A percentile compares a stretch with the other conserved stretches of the same genome.
Evolutionary conservation across 176 grass and related monocot genomes (phyloP).

Genomic region (Phragmites australis): DNA sequence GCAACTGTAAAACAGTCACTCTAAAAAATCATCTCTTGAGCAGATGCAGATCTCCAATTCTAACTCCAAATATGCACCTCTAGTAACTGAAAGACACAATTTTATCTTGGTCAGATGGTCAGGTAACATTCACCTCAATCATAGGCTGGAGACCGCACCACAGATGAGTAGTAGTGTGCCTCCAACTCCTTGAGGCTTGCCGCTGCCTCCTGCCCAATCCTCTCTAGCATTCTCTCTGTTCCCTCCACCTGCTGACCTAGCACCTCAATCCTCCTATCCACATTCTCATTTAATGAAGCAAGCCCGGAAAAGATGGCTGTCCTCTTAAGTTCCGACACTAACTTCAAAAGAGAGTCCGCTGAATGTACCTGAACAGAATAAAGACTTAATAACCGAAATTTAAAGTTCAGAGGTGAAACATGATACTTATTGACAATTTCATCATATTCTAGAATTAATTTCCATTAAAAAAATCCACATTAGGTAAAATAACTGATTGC

Average conservation of each 20-base stretch:
- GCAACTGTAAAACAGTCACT: not conserved
- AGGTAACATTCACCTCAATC: slow-evolving; percentile 43
- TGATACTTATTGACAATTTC: not conserved
- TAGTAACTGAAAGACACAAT: not conserved
- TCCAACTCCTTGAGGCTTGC: slow-evolving; percentile 87
- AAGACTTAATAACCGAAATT: slow-evolving; percentile 2
- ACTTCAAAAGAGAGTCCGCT: slow-evolving; percentile 76
- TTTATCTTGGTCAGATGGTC: not conserved
- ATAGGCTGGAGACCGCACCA: slow-evolving; percentile 39
- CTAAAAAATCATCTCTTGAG: not conserved
- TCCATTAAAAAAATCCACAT: not conserved
- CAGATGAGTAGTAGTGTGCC: slow-evolving; percentile 83
- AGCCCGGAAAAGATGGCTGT: slow-evolving; percentile 95
- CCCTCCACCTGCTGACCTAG: slow-evolving; percentile 61
- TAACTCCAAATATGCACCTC: not conserved
- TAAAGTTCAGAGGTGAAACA: not conserved
- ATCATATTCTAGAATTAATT: slow-evolving; percentile 9
- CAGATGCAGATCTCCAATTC: not conserved
- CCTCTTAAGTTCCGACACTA: slow-evolving; percentile 88
- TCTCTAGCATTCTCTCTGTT: slow-evolving; percentile 81
- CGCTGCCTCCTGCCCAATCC: slow-evolving; percentile 79
- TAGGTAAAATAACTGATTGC: not conserved
- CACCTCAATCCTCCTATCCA: slow-evolving; percentile 71
- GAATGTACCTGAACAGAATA: slow-evolving; percentile 67
- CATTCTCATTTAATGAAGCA: slow-evolving; percentile 83